These are phyloP conservation scores for Wickerhamiella siamensis DNA, from an alignment of 805 yeast genomes.

Conservation along the genomic window DNA sequence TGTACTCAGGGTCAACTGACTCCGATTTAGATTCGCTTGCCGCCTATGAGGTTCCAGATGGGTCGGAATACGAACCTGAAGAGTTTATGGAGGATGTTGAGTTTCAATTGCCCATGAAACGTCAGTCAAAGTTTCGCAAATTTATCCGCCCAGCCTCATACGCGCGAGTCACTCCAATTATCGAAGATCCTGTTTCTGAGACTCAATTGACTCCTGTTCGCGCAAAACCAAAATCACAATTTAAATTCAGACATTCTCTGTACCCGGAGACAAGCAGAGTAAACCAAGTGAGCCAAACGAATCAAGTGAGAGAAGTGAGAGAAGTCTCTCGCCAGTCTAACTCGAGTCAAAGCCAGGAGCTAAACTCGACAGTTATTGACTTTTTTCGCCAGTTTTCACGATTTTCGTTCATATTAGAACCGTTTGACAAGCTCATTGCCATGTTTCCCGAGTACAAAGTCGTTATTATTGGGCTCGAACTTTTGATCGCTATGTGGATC, in stretches of 20 bases:
- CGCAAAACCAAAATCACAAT: background rate
- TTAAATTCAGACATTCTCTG: background rate
- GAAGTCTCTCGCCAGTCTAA: background rate
- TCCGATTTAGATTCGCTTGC: background rate
- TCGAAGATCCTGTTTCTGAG: background rate
- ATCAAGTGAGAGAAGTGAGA: too few species aligned
- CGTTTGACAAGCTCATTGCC: conserved; percentile 20
- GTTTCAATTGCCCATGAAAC: conserved; percentile 5
- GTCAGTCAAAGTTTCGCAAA: conserved; percentile 1
- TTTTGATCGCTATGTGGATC: conserved; percentile 18
- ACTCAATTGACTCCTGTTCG: background rate
- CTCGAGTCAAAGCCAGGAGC: background rate
- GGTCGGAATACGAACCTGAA: conserved; percentile 13
- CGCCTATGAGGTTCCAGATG: background rate
- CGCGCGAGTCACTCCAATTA: conserved; percentile 7
- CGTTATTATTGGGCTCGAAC: conserved; percentile 18
- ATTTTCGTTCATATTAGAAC: conserved; percentile 16
- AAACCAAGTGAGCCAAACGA: background rate
- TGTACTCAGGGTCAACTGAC: background rate
- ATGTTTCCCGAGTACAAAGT: conserved; percentile 15
- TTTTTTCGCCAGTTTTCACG: conserved; percentile 15
- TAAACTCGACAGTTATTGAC: conserved; percentile 2
- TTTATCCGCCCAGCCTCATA: conserved; percentile 10
- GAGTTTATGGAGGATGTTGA: conserved; percentile 11
- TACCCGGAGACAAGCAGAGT: background rate